These are phyloP conservation scores for Russula vinacea DNA, from an alignment of 768 basidiomycete genomes.

Conservation along the genomic window DNA sequence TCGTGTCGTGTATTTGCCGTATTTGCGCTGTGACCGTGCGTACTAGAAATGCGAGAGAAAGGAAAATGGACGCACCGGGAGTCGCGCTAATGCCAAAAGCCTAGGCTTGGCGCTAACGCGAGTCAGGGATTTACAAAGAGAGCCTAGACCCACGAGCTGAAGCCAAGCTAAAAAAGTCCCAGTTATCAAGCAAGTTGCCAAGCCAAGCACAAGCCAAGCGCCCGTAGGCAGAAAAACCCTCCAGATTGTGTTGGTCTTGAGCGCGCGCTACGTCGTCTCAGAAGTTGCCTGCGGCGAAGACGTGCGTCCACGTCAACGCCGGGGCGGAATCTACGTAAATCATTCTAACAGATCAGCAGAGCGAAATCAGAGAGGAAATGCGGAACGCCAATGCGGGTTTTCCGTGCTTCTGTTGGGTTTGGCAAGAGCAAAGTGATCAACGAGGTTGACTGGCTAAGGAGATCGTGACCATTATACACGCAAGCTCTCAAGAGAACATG, in stretches of 20 bases:
- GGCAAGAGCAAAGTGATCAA: neutral
- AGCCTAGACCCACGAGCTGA: neutral
- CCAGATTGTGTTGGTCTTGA: conserved; percentile 25
- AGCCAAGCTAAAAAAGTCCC: conserved; percentile 3
- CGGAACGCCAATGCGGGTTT: neutral
- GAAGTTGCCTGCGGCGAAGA: conserved; percentile 5
- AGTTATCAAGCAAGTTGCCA: neutral
- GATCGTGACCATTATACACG: neutral
- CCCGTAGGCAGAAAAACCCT: conserved; percentile 7
- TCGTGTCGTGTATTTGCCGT: too few species aligned
- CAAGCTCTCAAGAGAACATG: neutral
- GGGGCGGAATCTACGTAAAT: neutral
- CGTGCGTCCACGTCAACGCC: conserved; percentile 20
- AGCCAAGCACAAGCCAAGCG: conserved; percentile 12
- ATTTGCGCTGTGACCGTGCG: too few species aligned
- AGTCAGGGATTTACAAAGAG: neutral
- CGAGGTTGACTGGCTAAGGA: neutral
- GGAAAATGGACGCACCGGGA: neutral
- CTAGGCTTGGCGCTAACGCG: neutral
- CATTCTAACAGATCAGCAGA: conserved; percentile 8
- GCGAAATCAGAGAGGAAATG: neutral
- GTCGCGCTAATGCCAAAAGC: neutral
- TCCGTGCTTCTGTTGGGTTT: neutral
- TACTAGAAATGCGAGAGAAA: too few species aligned
- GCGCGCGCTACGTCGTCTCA: conserved; percentile 20